Evolutionary conservation across 495 filamentous ascomycete genomes (phyloP), one percentile per base, ranked within the genome.

Genomic region (Podospora conica): DNA sequence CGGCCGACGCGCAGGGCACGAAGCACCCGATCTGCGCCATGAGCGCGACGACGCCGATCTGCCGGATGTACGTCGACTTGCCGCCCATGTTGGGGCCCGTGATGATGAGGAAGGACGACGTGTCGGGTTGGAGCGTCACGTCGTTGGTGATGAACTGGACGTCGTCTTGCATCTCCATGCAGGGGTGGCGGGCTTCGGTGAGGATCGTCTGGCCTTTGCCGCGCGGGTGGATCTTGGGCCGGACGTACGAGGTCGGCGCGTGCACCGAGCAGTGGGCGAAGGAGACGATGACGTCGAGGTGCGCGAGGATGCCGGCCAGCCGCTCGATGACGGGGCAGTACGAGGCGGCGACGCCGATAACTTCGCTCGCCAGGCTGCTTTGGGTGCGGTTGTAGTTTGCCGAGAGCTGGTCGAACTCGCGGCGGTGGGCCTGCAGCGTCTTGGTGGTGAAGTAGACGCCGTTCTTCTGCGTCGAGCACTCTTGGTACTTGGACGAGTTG

Each of bases 111-210:
- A 98, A 97, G 18, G 92, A 91, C 0, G 91, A 96, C 53, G 84
- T 83, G 60, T 88, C 91, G 12, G 93, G 86, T n/a, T 85, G 78
- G 69, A 99, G 85, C 31, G 84, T 86, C 27, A 98, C 94, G 67
- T 99, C 94, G 72, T 99, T 99, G 62, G 93, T 98, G 75, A 99
- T 98, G 80, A 99, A 99, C 61, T 92, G 91, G 54, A 99, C 87
- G 71, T 98, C 96, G 69, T 99, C 95, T 76, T 99, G 95, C 91
- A 97, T 92, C 74, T 99, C 95, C 91, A 99, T 93, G 75, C 95
- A 99, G 1, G 95, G 96, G 75, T 99, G 95, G 9, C 96, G 90
- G 3, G 95, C 94, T 74, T 97, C 95, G 71, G 88, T 93, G 20
- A 99, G 83, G 22, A 97, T 81, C 0, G 95, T 98, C 63, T 91